These are phyloP conservation scores for Edaphochlamys debaryana DNA, from an alignment of 139 green algal genomes.

Conservation along the genomic window DNA sequence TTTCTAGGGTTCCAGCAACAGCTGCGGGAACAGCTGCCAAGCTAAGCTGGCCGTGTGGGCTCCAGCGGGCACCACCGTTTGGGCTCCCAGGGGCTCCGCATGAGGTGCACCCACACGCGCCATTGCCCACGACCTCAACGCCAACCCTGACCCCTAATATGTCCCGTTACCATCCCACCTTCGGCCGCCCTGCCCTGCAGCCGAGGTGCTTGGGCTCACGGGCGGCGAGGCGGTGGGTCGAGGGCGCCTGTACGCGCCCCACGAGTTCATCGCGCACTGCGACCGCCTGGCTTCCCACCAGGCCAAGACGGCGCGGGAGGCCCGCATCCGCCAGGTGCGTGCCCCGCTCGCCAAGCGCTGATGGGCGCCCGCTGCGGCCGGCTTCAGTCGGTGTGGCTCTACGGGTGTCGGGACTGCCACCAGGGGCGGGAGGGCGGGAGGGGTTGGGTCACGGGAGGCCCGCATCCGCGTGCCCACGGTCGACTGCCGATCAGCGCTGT, in stretches of 20 bases:
- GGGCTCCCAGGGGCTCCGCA: neutral
- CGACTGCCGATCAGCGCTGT: too few species aligned
- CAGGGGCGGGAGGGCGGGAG: too few species aligned
- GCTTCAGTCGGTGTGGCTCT: too few species aligned
- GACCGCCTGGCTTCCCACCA: neutral
- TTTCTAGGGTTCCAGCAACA: too few species aligned
- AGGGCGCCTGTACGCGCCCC: neutral
- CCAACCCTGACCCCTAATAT: neutral
- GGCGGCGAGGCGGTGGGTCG: neutral
- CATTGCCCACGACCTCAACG: neutral
- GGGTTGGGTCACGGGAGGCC: too few species aligned
- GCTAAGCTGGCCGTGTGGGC: neutral
- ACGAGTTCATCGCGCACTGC: constrained; percentile 35
- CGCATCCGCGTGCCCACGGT: too few species aligned
- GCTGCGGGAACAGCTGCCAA: neutral
- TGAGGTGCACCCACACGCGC: too few species aligned
- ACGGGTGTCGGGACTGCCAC: too few species aligned
- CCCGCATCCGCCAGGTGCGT: too few species aligned
- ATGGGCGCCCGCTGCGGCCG: too few species aligned
- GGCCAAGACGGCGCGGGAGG: neutral
- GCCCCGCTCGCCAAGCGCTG: too few species aligned
- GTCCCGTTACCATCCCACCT: neutral
- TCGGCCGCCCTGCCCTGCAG: neutral
- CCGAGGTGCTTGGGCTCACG: constrained; percentile 8
- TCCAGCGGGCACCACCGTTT: neutral